Conservation (phyloP, 169 alveolate species). For the Eimeria acervulina region DNA sequence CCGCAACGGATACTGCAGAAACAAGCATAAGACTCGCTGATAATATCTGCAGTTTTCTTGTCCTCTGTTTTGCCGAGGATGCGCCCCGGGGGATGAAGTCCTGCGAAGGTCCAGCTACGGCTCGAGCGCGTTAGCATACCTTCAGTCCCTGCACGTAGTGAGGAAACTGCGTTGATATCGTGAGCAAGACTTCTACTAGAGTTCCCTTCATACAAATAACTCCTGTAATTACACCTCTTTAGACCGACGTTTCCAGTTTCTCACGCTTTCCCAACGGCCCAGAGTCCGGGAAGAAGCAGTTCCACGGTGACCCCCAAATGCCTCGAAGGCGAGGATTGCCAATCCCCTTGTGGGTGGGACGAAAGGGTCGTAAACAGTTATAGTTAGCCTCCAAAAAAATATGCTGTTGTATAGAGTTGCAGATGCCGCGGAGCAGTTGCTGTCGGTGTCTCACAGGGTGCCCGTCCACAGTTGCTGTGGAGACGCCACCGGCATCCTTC, state of each 20-base stretch:
- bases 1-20: background rate
- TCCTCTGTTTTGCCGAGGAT: background rate
- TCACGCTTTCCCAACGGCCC: background rate
- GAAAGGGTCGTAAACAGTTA: background rate
- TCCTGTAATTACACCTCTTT: background rate
- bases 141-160: background rate
- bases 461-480: background rate
- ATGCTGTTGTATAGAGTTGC: background rate
- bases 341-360: background rate
- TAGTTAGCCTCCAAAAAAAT: background rate
- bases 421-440: background rate
- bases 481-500: background rate
- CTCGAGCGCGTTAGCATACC: background rate
- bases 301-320: slow-evolving; percentile 13
- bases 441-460: background rate
- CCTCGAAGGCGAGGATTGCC: background rate
- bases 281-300: background rate
- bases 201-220: background rate
- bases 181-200: background rate
- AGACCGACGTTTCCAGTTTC: background rate
- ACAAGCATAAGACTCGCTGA: background rate
- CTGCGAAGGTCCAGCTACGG: background rate
- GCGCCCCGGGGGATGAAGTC: background rate
- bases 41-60: background rate
- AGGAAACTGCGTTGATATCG: background rate